Evolutionary conservation across 768 basidiomycete genomes (phyloP).

Genomic region (Roridomyces roridus): DNA sequence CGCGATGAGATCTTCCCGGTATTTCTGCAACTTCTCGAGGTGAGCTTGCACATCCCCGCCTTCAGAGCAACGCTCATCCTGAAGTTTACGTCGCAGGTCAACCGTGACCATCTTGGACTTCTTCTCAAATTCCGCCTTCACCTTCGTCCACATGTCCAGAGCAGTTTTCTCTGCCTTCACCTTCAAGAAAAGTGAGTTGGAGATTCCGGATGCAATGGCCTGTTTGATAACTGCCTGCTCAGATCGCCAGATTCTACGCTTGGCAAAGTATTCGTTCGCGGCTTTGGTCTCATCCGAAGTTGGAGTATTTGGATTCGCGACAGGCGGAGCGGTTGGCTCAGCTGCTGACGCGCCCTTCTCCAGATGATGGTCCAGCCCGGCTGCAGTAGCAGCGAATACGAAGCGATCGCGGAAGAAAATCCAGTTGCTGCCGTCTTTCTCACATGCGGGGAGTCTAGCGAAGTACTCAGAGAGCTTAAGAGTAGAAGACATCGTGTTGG

Average conservation of each 20-base stretch:
- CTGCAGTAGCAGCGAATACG: not conserved
- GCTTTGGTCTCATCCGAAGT: not conserved
- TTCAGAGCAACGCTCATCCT: conserved; percentile 28
- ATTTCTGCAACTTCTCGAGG: conserved; percentile 12
- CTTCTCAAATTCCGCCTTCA: conserved; percentile 26
- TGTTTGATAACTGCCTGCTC: conserved; percentile 28
- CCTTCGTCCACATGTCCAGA: conserved; percentile 24
- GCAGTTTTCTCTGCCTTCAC: conserved; percentile 18
- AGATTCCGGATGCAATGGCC: conserved; percentile 26
- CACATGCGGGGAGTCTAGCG: not conserved
- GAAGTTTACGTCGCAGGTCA: conserved; percentile 27
- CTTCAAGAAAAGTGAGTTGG: conserved; percentile 29
- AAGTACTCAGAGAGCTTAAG: conserved; percentile 1
- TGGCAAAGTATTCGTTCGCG: not conserved
- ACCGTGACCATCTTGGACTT: conserved; percentile 26
- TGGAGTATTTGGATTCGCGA: not conserved
- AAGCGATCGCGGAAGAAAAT: not conserved
- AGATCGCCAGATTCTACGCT: conserved; percentile 7
- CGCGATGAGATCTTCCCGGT: not conserved
- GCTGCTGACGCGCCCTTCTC: not conserved
- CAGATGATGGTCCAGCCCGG: not conserved
- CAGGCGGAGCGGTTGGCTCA: not conserved
- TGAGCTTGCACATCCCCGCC: conserved; percentile 28
- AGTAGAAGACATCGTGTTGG: not conserved
- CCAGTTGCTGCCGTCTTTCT: conserved; percentile 1